Percentiles rank a stretch among this genome's conserved stretches.
phyloP scores from a whole-genome alignment of 257 asterid genomes.

The Solanum raphanifolium region DNA sequence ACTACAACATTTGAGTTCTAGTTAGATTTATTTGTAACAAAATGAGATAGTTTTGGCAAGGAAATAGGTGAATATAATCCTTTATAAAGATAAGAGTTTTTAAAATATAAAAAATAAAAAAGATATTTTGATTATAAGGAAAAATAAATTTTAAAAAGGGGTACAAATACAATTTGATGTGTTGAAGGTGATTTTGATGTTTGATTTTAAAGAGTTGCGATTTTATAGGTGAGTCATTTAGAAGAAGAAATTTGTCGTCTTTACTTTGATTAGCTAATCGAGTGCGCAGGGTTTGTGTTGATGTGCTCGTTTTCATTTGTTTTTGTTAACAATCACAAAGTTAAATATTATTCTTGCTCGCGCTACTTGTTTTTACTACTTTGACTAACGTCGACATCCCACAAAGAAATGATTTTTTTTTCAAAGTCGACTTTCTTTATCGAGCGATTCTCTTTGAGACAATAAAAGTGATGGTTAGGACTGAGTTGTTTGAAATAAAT shows the following conservation, averaged over 20 bases:
- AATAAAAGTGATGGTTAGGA: neutral
- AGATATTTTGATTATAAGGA: neutral
- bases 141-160: neutral
- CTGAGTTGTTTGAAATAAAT: too few relatives aligned
- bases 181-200: neutral
- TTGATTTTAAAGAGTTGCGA: neutral
- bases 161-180: too few relatives aligned
- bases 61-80: neutral
- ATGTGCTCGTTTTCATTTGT: too few relatives aligned
- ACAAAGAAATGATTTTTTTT: neutral
- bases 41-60: neutral
- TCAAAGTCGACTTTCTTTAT: too few relatives aligned
- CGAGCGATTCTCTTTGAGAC: neutral
- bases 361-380: too few relatives aligned
- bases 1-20: neutral
- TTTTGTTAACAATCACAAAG: neutral
- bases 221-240: too few relatives aligned
- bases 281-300: too few relatives aligned
- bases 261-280: too few relatives aligned
- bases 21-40: neutral
- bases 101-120: too few relatives aligned
- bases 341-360: too few relatives aligned
- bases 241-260: too few relatives aligned
- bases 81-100: neutral
- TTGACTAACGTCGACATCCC: neutral